phyloP scores from a whole-genome alignment of 2,329 filamentous ascomycete genomes.

The Aureobasidium melanogenum region DNA sequence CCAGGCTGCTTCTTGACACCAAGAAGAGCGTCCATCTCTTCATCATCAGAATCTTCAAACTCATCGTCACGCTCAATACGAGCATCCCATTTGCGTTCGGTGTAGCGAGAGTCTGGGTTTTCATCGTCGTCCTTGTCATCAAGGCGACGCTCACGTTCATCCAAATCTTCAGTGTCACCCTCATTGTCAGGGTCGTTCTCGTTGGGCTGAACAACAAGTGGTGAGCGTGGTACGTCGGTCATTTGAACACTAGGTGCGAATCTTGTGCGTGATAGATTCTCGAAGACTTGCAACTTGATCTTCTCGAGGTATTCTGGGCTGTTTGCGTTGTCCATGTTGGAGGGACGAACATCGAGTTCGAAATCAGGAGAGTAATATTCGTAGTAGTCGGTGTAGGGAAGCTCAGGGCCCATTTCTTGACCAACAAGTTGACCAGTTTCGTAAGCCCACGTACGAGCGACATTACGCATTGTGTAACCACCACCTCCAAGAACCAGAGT shows the following conservation, averaged over 20 bases:
- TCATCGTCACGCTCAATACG: conserved; percentile 65
- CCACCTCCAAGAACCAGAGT: conserved; percentile 59
- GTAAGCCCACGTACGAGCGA: conserved; percentile 52
- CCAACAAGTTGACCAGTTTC: conserved; percentile 76
- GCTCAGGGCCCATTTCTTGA: conserved; percentile 67
- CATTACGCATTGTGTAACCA: conserved; percentile 62
- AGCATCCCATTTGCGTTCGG: conserved; percentile 74
- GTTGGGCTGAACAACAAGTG: conserved; percentile 27
- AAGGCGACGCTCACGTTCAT: conserved; percentile 55
- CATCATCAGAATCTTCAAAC: conserved; percentile 80
- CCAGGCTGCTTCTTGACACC: conserved; percentile 53
- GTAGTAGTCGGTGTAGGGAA: conserved; percentile 97
- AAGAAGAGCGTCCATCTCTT: conserved; percentile 66
- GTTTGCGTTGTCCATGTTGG: conserved; percentile 66
- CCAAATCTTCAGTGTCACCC: conserved; percentile 47
- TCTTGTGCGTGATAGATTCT: conserved; percentile 56
- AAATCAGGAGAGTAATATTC: conserved; percentile 65
- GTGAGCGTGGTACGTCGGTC: conserved; percentile 52
- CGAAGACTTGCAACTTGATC: conserved; percentile 56
- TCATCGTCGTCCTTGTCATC: conserved; percentile 72
- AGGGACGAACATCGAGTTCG: conserved; percentile 59
- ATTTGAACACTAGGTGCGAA: conserved; percentile 54
- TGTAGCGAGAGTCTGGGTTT: conserved; percentile 74
- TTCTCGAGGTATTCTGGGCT: conserved; percentile 60
- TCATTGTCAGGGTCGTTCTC: conserved; percentile 16